A percentile compares a stretch with the other conserved stretches of the same genome.
phyloP scores from a whole-genome alignment of 148 eudicot species.

The Polygonum maritimum region DNA sequence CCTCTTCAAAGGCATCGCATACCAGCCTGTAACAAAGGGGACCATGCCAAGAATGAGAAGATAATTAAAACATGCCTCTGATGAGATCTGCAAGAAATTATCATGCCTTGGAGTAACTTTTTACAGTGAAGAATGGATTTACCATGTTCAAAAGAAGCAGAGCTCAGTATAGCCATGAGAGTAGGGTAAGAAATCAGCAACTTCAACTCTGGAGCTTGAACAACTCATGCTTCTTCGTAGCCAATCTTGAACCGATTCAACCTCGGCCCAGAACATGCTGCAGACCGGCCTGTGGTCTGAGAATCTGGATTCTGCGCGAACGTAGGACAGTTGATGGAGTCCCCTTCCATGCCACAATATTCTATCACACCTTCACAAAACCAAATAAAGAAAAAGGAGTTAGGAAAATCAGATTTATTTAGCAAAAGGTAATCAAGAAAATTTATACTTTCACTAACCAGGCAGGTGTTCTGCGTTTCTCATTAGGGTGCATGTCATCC shows the following conservation, averaged over 20 bases:
- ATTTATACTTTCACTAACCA: constrained; percentile 41
- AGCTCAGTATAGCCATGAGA: constrained; percentile 89
- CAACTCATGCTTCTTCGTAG: constrained; percentile 59
- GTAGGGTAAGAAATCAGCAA: constrained; percentile 77
- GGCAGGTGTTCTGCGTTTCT: constrained; percentile 92
- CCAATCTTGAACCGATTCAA: constrained; percentile 62
- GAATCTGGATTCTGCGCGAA: constrained; percentile 85
- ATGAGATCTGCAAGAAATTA: neutral
- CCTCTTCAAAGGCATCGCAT: constrained; percentile 29
- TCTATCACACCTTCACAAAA: constrained; percentile 69
- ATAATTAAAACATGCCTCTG: neutral
- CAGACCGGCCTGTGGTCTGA: constrained; percentile 91
- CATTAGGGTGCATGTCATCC: constrained; percentile 77
- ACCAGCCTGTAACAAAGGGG: constrained; percentile 36
- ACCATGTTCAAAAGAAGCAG: constrained; percentile 55
- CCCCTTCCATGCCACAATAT: constrained; percentile 85
- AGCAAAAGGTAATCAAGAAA: neutral
- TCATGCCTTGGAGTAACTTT: neutral
- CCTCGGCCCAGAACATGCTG: constrained; percentile 86
- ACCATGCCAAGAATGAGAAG: constrained; percentile 18
- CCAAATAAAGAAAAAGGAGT: neutral
- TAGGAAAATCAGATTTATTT: neutral
- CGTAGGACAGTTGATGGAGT: constrained; percentile 78
- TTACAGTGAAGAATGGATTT: neutral
- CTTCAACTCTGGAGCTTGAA: constrained; percentile 70